phyloP scores from a whole-genome alignment of 257 asterid genomes.

The Fraxinus quadrangulata region DNA sequence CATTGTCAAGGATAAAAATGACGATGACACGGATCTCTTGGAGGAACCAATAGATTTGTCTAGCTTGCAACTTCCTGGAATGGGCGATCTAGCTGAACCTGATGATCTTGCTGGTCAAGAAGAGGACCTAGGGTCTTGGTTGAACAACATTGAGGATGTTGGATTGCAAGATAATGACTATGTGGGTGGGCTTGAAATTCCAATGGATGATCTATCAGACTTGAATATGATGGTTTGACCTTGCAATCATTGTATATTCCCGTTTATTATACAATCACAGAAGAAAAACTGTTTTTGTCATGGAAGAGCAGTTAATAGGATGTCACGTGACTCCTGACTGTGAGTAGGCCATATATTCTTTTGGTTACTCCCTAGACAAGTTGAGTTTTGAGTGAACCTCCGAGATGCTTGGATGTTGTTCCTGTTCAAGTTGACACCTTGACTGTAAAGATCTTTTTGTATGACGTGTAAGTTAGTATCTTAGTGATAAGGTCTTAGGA shows the following conservation, averaged over 20 bases:
- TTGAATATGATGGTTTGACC: conserved; percentile 57
- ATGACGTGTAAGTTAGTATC: conserved; percentile 42
- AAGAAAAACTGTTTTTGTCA: conserved; percentile 33
- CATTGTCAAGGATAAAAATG: conserved; percentile 42
- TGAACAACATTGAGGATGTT: conserved; percentile 75
- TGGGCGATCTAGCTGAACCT: conserved; percentile 70
- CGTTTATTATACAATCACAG: conserved; percentile 47
- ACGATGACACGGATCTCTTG: conserved; percentile 52
- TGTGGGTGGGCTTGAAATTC: conserved; percentile 53
- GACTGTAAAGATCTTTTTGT: conserved; percentile 82
- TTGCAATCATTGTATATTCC: conserved; percentile 37
- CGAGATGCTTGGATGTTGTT: conserved; percentile 42
- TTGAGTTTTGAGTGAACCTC: conserved; percentile 50
- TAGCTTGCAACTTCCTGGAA: conserved; percentile 78
- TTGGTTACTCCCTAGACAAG: conserved; percentile 49
- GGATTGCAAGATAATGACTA: conserved; percentile 49
- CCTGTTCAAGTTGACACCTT: conserved; percentile 49
- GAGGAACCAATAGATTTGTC: conserved; percentile 95
- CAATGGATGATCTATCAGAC: conserved; percentile 56
- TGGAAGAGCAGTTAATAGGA: conserved; percentile 48
- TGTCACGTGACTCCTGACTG: conserved; percentile 42
- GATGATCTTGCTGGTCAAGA: conserved; percentile 79
- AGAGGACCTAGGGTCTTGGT: conserved; percentile 88
- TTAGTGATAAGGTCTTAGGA: conserved; percentile 57
- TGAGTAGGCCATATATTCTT: conserved; percentile 55